A percentile compares a stretch with the other conserved stretches of the same genome.
Evolutionary conservation across 495 filamentous ascomycete genomes (phyloP).

Genomic region (Talaromyces proteolyticus): DNA sequence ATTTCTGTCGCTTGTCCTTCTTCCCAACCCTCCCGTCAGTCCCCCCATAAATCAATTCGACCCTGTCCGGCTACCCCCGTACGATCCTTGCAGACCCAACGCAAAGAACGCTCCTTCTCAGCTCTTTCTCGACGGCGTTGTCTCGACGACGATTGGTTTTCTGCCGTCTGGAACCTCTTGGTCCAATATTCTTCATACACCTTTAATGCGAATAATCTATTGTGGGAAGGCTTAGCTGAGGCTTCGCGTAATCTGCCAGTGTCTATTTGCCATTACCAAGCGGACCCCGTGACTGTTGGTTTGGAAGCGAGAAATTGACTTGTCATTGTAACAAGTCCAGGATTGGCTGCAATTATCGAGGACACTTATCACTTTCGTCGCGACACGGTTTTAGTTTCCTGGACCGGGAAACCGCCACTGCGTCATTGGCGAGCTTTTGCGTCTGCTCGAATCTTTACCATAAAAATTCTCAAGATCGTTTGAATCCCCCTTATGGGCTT

Average conservation of each 20-base stretch:
- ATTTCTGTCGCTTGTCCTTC: background rate
- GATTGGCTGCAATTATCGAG: too few species aligned
- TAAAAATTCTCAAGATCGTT: too few species aligned
- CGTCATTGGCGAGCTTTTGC: background rate
- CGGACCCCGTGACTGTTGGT: background rate
- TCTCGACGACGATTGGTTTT: slow-evolving; percentile 8
- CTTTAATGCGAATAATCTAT: background rate
- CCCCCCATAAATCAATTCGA: too few species aligned
- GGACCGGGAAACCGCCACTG: background rate
- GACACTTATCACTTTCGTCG: background rate
- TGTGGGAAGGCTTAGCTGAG: background rate
- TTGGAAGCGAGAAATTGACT: background rate
- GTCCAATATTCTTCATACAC: background rate
- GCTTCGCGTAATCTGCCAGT: background rate
- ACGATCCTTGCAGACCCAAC: background rate
- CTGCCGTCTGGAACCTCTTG: background rate
- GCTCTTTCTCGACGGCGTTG: slow-evolving; percentile 3
- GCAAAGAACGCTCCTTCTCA: slow-evolving; percentile 1
- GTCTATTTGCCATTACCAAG: background rate
- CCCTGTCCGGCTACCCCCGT: background rate
- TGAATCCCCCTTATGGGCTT: slow-evolving; percentile 6
- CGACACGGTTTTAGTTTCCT: background rate
- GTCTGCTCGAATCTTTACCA: background rate
- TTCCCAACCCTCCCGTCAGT: slow-evolving; percentile 3
- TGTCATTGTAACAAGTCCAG: background rate